These are phyloP conservation scores for Linnemannia hyalina DNA, from an alignment of 192 early-diverging fungal genomes.

Conservation along the genomic window DNA sequence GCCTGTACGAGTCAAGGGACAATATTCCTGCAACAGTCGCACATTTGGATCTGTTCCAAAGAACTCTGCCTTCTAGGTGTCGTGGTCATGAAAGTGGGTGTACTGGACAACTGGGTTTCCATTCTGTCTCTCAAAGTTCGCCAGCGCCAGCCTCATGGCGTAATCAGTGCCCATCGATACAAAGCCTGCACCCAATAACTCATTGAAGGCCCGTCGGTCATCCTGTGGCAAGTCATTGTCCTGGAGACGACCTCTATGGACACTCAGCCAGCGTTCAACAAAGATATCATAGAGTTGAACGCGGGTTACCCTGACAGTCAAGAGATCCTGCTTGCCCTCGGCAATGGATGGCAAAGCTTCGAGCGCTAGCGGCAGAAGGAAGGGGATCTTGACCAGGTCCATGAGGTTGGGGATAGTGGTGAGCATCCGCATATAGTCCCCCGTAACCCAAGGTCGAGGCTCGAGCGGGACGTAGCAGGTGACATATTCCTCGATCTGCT, in stretches of 20 bases:
- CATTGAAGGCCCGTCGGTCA: neutral
- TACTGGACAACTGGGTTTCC: neutral
- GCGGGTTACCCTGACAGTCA: neutral
- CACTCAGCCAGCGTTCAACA: neutral
- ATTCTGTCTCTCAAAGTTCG: neutral
- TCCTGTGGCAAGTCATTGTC: neutral
- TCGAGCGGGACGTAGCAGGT: neutral
- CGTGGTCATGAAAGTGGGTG: neutral
- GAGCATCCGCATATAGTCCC: neutral
- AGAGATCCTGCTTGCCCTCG: neutral
- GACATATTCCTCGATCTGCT: neutral
- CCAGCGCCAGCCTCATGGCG: neutral
- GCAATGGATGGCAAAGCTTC: neutral
- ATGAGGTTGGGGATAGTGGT: neutral
- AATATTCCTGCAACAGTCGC: neutral
- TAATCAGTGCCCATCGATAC: neutral
- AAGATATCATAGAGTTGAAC: neutral
- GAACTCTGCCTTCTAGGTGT: neutral
- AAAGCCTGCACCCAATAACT: neutral
- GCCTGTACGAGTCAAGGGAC: neutral
- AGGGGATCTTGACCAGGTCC: neutral
- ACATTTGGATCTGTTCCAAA: neutral
- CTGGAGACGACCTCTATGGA: neutral
- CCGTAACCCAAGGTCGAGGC: neutral
- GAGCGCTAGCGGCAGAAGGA: neutral